phyloP scores from a whole-genome alignment of 202 grass and related monocot genomes.

The Panicum hallii region DNA sequence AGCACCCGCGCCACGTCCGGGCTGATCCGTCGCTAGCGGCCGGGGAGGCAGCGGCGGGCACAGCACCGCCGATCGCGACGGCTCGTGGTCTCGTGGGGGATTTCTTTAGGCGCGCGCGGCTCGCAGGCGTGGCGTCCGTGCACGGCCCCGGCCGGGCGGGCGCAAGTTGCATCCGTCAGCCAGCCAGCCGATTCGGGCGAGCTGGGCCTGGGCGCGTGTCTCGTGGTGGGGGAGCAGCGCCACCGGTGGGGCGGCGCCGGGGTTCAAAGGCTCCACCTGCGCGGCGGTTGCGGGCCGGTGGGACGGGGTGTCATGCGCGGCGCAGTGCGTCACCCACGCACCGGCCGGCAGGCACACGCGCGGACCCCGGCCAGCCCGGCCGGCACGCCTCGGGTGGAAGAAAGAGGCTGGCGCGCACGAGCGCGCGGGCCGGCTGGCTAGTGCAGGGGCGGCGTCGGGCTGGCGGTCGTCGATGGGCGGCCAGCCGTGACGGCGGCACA shows the following conservation, averaged over 20 bases:
- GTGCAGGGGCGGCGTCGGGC: not conserved
- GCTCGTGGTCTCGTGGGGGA: slow-evolving; percentile 28
- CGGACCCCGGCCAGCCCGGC: not conserved
- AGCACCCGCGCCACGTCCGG: not conserved
- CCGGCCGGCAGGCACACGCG: slow-evolving; percentile 6
- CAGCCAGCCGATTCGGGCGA: not conserved
- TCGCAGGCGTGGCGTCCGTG: not conserved
- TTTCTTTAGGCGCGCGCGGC: slow-evolving; percentile 27
- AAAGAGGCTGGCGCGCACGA: not conserved
- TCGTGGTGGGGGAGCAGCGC: slow-evolving; percentile 47
- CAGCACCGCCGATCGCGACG: slow-evolving; percentile 4
- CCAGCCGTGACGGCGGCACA: not conserved
- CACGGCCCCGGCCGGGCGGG: not conserved
- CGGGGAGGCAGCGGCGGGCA: slow-evolving; percentile 5
- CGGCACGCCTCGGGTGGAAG: slow-evolving; percentile 14
- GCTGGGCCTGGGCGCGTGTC: slow-evolving; percentile 52
- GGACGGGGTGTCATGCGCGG: not conserved
- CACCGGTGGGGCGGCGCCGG: slow-evolving; percentile 38
- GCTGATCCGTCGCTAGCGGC: not conserved
- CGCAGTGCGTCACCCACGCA: not conserved
- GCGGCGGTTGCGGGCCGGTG: slow-evolving; percentile 30
- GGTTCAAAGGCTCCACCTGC: slow-evolving; percentile 8
- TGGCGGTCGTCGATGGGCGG: slow-evolving; percentile 36
- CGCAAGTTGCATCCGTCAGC: slow-evolving; percentile 34
- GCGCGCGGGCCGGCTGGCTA: not conserved